These are phyloP conservation scores for Kodamaea alishanica DNA, from an alignment of 1,139 yeast genomes.

Conservation along the genomic window DNA sequence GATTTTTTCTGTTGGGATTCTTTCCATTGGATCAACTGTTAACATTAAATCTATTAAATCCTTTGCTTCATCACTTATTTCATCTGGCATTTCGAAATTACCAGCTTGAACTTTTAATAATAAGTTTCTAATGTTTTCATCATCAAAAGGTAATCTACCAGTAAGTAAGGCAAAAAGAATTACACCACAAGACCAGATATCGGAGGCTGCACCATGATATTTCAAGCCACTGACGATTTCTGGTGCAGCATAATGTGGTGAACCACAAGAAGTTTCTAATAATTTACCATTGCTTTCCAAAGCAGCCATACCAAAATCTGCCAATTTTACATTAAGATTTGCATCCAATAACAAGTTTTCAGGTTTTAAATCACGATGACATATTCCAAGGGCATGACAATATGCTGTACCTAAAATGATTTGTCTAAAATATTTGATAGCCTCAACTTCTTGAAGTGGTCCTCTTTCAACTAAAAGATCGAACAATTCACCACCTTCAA, in stretches of 20 bases:
- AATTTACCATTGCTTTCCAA: constrained; percentile 68
- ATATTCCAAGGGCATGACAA: constrained; percentile 75
- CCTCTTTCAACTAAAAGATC: constrained; percentile 77
- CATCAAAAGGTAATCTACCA: constrained; percentile 80
- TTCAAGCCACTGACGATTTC: constrained; percentile 76
- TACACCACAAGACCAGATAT: constrained; percentile 85
- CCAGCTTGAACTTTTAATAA: constrained; percentile 75
- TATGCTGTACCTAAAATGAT: constrained; percentile 76
- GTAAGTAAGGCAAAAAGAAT: constrained; percentile 72
- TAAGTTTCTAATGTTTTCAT: constrained; percentile 68
- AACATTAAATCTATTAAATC: constrained; percentile 72
- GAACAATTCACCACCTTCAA: constrained; percentile 79
- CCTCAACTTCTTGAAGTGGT: constrained; percentile 71
- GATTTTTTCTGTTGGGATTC: constrained; percentile 76
- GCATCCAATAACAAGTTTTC: constrained; percentile 70
- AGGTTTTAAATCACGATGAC: constrained; percentile 80
- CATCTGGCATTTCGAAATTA: constrained; percentile 66
- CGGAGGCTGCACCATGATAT: constrained; percentile 80
- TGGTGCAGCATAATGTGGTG: constrained; percentile 87
- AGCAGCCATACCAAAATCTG: constrained; percentile 89
- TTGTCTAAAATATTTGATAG: constrained; percentile 71
- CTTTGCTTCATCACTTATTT: constrained; percentile 59
- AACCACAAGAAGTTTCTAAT: constrained; percentile 77
- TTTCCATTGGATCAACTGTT: constrained; percentile 69
- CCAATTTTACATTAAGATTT: constrained; percentile 66